Conservation (phyloP, 2,329 filamentous ascomycete species). For the Trichoderma brevicompactum region DNA sequence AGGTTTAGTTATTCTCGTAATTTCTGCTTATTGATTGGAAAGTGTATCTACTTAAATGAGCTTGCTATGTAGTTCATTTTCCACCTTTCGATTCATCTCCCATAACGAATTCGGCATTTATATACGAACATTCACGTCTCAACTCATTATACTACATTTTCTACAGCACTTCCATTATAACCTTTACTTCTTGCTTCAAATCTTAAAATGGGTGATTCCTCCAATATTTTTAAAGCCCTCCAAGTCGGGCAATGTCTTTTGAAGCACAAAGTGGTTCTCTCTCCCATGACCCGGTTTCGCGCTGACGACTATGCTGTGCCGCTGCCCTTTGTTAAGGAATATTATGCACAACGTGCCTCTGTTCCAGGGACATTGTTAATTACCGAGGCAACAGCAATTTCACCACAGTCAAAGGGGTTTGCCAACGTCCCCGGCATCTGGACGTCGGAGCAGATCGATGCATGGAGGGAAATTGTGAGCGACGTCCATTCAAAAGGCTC, state of each 20-base stretch:
- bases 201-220: too few relatives aligned
- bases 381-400: constrained; percentile 53
- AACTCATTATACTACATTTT: too few relatives aligned
- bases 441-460: constrained; percentile 57
- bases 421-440: constrained; percentile 60
- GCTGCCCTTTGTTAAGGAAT: constrained; percentile 40
- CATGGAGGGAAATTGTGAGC: constrained; percentile 65
- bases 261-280: background rate
- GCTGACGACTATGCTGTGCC: background rate
- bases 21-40: too few relatives aligned
- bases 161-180: too few relatives aligned
- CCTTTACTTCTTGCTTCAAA: too few relatives aligned
- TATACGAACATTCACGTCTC: too few relatives aligned
- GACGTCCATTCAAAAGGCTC: constrained; percentile 66
- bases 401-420: constrained; percentile 34
- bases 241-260: background rate
- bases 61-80: too few relatives aligned
- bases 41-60: too few relatives aligned
- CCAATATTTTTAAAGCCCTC: background rate
- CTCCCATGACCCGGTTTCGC: background rate
- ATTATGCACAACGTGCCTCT: constrained; percentile 52
- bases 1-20: too few relatives aligned
- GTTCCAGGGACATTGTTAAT: constrained; percentile 50
- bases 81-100: too few relatives aligned
- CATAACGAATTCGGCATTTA: too few relatives aligned